Percentiles rank a stretch among this genome's conserved stretches.
These are phyloP conservation scores for Aureobasidium sp. DNA, from an alignment of 2,329 filamentous ascomycete species.

Conservation along the genomic window DNA sequence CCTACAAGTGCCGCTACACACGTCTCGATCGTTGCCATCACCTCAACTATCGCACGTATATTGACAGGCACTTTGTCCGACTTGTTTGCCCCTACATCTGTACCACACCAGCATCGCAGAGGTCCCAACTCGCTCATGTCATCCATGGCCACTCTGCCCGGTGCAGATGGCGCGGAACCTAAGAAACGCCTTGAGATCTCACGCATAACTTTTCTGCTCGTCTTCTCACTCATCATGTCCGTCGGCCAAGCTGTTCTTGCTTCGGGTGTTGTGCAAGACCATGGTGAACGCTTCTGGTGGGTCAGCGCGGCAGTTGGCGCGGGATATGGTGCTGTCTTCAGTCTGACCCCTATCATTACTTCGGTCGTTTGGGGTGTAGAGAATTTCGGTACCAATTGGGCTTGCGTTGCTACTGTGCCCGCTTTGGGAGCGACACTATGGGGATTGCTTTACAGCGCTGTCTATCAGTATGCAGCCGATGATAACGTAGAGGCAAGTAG, in stretches of 20 bases:
- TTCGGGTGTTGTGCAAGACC: slow-evolving; percentile 64
- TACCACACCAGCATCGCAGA: slow-evolving; percentile 50
- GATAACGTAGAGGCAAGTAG: slow-evolving; percentile 35
- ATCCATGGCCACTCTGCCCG: slow-evolving; percentile 32
- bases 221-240: slow-evolving; percentile 64
- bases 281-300: slow-evolving; percentile 74
- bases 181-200: slow-evolving; percentile 54
- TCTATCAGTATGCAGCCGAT: slow-evolving; percentile 63
- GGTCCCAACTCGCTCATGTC: slow-evolving; percentile 37
- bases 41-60: slow-evolving; percentile 85
- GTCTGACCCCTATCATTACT: slow-evolving; percentile 81
- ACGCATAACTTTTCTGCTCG: slow-evolving; percentile 70
- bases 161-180: slow-evolving; percentile 16
- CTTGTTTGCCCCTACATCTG: slow-evolving; percentile 57
- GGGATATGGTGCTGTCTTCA: slow-evolving; percentile 89
- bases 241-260: slow-evolving; percentile 72
- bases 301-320: slow-evolving; percentile 79
- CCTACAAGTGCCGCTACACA: slow-evolving; percentile 70
- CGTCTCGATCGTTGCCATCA: slow-evolving; percentile 84
- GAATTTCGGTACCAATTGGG: slow-evolving; percentile 98
- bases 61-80: slow-evolving; percentile 84
- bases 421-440: slow-evolving; percentile 82
- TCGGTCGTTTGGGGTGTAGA: slow-evolving; percentile 98
- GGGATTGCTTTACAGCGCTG: slow-evolving; percentile 78
- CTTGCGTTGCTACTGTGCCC: slow-evolving; percentile 86